These are phyloP conservation scores for Dryas drummondii DNA, from an alignment of 306 rosid genomes.

Conservation along the genomic window DNA sequence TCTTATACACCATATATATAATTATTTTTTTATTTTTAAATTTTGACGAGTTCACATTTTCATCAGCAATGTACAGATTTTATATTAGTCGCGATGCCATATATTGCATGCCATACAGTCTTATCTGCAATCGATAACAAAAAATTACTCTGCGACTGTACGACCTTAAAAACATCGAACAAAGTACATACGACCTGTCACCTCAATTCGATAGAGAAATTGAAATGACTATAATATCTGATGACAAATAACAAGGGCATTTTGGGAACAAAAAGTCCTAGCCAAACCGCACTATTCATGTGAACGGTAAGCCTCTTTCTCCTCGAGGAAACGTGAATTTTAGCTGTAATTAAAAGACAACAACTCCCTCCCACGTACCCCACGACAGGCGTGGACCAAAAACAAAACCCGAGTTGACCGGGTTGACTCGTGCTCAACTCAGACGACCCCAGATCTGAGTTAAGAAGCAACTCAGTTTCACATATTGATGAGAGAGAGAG, in stretches of 20 bases:
- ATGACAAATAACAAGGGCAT: neutral
- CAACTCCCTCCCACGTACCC: neutral
- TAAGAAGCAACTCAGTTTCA: slow-evolving; percentile 7
- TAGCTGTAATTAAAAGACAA: neutral
- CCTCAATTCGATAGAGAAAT: neutral
- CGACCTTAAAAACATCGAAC: slow-evolving; percentile 6
- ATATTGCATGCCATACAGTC: no score
- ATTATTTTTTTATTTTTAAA: no score
- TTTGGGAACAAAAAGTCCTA: neutral
- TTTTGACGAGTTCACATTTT: no score
- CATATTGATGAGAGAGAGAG: neutral
- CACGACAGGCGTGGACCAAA: no score
- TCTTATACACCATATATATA: no score
- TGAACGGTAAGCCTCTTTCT: neutral
- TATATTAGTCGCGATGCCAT: no score
- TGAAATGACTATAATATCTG: neutral
- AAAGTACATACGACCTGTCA: neutral
- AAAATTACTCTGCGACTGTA: neutral
- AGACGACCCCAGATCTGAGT: slow-evolving; percentile 40
- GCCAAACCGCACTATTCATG: neutral
- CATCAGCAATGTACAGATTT: no score
- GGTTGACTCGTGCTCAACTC: slow-evolving; percentile 21
- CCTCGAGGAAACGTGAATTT: neutral
- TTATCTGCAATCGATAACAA: no score
- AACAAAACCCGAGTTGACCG: neutral